Evolutionary conservation across 768 basidiomycete species (phyloP), one percentile per base, ranked within the genome.

Genomic region (Pisolithus microcarpus): DNA sequence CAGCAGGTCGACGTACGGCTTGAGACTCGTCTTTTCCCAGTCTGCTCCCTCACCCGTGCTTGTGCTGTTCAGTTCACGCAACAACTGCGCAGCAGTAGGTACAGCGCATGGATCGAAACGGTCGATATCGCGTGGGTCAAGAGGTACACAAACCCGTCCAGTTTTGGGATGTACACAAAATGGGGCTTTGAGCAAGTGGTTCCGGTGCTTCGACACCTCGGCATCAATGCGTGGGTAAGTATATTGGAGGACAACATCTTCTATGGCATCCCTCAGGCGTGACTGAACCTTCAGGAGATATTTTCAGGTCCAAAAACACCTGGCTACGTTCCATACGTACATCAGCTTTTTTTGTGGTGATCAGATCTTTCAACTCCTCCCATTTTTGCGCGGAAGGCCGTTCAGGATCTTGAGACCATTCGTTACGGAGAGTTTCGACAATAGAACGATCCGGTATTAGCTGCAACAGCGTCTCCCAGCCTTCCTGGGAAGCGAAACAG

Each of bases 111-210:
- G 96, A 62, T 95, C 82, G 61, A 98, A 99, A 1, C 77, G 72
- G 49, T 91, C 82, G 28, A 97, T 79, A 30, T 69, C 65, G 31
- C 69, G 69, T 4, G 92, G 86, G 61, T 95, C 87, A 16, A 98
- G 75, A 1, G 95, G 96, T 2, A 99, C 90, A 64, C 95, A 99
- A 8, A 99, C 82, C 28, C 92, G 81, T 1, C 95, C 96, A 2
- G 96, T 99, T 56, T 90, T 90, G 0, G 96, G 96, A 67, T 99
- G 96, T 0, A 98, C 74, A 64, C 94, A 96, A 69, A 99, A 99
- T 0, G 96, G 96, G 19, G 91, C 87, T 70, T 99, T 99, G 49
- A 99, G 79, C 72, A 99, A 77, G 73, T 99, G 96, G 71, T 99
- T 98, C 46, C 93, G 80, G 63, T 94, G 91, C 62, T 98, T 95